These are phyloP conservation scores for Syncephalastrum monosporum DNA, from an alignment of 371 early-diverging fungal species.

Conservation along the genomic window DNA sequence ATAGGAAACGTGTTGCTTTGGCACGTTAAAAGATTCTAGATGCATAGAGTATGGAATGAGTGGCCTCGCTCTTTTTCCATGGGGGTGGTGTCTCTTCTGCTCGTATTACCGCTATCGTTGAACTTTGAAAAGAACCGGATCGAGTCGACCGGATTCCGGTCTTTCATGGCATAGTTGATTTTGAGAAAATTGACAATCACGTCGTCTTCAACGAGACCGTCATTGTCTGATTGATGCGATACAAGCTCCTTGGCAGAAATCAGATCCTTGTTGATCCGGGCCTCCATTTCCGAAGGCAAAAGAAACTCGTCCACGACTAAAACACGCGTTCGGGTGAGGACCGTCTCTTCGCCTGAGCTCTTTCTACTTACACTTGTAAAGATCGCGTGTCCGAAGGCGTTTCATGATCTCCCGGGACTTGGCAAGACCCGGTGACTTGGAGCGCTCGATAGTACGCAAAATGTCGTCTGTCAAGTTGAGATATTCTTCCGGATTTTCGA, in stretches of 20 bases:
- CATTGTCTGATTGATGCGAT: constrained; percentile 55
- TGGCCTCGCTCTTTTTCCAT: not conserved
- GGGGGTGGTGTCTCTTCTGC: not conserved
- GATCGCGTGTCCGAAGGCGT: constrained; percentile 70
- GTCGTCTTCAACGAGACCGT: constrained; percentile 58
- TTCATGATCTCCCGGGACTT: constrained; percentile 69
- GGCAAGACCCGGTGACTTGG: constrained; percentile 57
- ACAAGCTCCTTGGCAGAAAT: constrained; percentile 60
- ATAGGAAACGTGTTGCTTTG: constrained; percentile 69
- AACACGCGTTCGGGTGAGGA: too few species aligned
- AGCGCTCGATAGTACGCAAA: constrained; percentile 80
- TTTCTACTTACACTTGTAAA: constrained; percentile 63
- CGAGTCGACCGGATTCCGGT: constrained; percentile 82
- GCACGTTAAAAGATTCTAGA: constrained; percentile 61
- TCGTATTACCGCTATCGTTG: constrained; percentile 41
- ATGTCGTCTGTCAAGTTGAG: constrained; percentile 83
- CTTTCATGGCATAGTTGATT: constrained; percentile 82
- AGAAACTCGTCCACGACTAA: constrained; percentile 77
- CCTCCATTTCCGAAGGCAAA: constrained; percentile 61
- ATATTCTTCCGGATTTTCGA: constrained; percentile 72
- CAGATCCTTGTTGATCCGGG: constrained; percentile 44
- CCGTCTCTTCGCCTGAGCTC: too few species aligned
- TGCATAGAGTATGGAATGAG: not conserved
- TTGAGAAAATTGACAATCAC: constrained; percentile 72
- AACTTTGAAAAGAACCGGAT: constrained; percentile 81